Evolutionary conservation across 139 green algal species (phyloP).

Genomic region (Micromonas commoda): DNA sequence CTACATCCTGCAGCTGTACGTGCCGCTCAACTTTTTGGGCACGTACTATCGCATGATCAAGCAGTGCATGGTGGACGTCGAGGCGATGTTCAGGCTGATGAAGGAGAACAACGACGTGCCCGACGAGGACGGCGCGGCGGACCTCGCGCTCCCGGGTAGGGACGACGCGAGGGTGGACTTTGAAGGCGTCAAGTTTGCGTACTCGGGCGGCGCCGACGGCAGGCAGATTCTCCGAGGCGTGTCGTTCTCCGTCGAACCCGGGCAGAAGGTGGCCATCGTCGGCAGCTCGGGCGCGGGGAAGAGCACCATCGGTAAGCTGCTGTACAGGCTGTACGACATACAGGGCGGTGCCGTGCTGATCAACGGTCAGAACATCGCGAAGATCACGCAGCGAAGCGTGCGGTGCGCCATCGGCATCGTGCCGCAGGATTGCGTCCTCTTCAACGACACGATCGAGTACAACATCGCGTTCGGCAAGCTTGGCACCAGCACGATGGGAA

Average conservation of each 20-base stretch:
- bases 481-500: neutral
- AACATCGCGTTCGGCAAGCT: constrained; percentile 74
- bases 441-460: constrained; percentile 75
- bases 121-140: constrained; percentile 52
- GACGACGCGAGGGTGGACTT: constrained; percentile 42
- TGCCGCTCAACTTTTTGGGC: constrained; percentile 80
- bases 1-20: constrained; percentile 73
- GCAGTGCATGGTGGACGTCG: constrained; percentile 69
- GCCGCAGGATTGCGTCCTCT: constrained; percentile 78
- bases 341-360: constrained; percentile 57
- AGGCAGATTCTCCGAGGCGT: constrained; percentile 53
- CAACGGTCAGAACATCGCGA: constrained; percentile 61
- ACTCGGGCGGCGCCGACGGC: constrained; percentile 35
- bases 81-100: constrained; percentile 34
- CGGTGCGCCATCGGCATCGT: constrained; percentile 46
- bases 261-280: constrained; percentile 56
- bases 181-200: constrained; percentile 59
- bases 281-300: constrained; percentile 81
- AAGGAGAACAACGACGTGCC: constrained; percentile 35
- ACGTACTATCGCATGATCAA: constrained; percentile 50
- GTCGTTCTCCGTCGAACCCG: constrained; percentile 48
- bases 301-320: constrained; percentile 72
- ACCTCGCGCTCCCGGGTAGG: constrained; percentile 37
- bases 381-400: constrained; percentile 58
- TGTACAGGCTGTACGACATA: constrained; percentile 77